Conservation (phyloP, 371 early-diverging fungal genomes). For the Mortierella sp. region DNA sequence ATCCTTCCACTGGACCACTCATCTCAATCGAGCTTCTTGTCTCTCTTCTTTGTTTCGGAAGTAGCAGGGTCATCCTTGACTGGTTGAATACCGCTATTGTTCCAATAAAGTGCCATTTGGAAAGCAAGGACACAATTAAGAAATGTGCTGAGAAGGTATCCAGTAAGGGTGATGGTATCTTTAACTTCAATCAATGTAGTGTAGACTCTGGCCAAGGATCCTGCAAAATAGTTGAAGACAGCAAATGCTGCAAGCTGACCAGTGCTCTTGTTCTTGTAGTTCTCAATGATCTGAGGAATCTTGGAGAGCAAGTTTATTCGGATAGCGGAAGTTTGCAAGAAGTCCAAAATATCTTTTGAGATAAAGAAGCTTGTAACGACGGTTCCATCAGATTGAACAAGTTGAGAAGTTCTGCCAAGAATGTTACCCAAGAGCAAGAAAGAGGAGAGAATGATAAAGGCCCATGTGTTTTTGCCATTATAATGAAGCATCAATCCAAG, state of each 20-base stretch:
- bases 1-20: constrained; percentile 52
- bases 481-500: constrained; percentile 77
- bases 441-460: constrained; percentile 45
- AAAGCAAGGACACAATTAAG: constrained; percentile 83
- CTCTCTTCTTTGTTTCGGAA: constrained; percentile 46
- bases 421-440: constrained; percentile 45
- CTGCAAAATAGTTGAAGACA: constrained; percentile 85
- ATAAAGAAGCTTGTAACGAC: constrained; percentile 60
- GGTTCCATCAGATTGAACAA: constrained; percentile 31
- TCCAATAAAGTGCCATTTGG: constrained; percentile 91
- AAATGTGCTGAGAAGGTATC: constrained; percentile 77
- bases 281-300: constrained; percentile 89
- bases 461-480: constrained; percentile 51
- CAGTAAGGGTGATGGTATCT: constrained; percentile 79
- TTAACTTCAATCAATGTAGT: constrained; percentile 93
- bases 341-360: constrained; percentile 62
- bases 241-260: constrained; percentile 93
- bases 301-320: constrained; percentile 83
- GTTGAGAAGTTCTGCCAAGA: constrained; percentile 29
- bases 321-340: constrained; percentile 83
- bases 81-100: constrained; percentile 34
- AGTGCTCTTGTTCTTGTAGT: constrained; percentile 81
- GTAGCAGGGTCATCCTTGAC: constrained; percentile 13
- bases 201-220: constrained; percentile 88
- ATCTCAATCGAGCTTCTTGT: constrained; percentile 57